phyloP scores from a whole-genome alignment of 768 basidiomycete genomes.

The Russula virescens region DNA sequence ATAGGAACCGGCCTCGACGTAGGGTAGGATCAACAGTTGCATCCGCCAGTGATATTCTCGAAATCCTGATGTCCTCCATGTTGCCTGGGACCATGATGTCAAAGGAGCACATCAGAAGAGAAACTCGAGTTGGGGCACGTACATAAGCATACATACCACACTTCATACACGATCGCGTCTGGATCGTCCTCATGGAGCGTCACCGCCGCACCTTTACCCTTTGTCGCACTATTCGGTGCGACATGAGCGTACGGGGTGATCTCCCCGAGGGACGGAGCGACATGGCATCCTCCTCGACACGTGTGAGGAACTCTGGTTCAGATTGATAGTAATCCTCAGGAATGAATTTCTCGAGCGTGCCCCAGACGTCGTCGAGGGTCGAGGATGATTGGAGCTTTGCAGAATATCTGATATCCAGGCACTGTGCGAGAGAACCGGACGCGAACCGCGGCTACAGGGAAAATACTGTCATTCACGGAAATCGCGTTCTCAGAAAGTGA shows the following conservation, averaged over 20 bases:
- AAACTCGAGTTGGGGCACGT: slow-evolving; percentile 30
- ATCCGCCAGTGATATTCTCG: slow-evolving; percentile 85
- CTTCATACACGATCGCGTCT: slow-evolving; percentile 74
- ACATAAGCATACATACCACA: slow-evolving; percentile 91
- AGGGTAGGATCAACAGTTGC: slow-evolving; percentile 91
- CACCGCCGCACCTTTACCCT: slow-evolving; percentile 49
- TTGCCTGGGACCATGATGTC: slow-evolving; percentile 45
- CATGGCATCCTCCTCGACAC: slow-evolving; percentile 72
- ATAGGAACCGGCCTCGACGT: slow-evolving; percentile 94
- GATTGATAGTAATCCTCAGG: slow-evolving; percentile 71
- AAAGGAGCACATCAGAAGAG: neutral
- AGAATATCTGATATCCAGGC: slow-evolving; percentile 61
- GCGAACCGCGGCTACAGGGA: slow-evolving; percentile 73
- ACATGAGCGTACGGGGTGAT: slow-evolving; percentile 74
- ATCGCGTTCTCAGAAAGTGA: slow-evolving; percentile 11
- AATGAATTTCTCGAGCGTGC: slow-evolving; percentile 68
- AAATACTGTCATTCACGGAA: neutral
- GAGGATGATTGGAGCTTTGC: slow-evolving; percentile 57
- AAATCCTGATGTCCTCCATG: slow-evolving; percentile 83
- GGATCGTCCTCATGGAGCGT: slow-evolving; percentile 45
- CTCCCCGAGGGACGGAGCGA: slow-evolving; percentile 73
- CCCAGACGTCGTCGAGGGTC: slow-evolving; percentile 85
- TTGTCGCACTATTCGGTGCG: slow-evolving; percentile 39
- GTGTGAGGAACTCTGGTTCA: slow-evolving; percentile 57
- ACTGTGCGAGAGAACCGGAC: slow-evolving; percentile 79